These are phyloP conservation scores for Zymoseptoria pseudotritici DNA, from an alignment of 2,329 filamentous ascomycete genomes.

Conservation along the genomic window DNA sequence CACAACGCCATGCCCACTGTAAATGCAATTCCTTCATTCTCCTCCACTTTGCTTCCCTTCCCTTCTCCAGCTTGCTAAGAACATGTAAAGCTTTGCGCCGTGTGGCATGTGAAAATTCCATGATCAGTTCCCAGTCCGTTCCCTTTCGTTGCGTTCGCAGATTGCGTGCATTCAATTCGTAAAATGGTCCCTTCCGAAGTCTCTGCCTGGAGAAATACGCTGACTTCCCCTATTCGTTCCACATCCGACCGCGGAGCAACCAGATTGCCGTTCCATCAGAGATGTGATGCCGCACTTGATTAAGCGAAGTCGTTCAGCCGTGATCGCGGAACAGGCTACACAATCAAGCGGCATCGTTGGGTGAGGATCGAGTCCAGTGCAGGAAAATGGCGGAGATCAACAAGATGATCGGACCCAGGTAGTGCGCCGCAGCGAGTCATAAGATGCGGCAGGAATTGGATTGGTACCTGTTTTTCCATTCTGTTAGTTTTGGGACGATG, in stretches of 20 bases:
- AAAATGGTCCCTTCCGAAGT: neutral
- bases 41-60: neutral
- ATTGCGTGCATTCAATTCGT: neutral
- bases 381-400: slow-evolving; percentile 23
- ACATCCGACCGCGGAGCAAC: too few species aligned
- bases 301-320: neutral
- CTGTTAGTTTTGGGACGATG: neutral
- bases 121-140: neutral
- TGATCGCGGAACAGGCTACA: neutral
- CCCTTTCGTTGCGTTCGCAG: neutral
- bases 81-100: neutral
- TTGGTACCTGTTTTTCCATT: slow-evolving; percentile 28
- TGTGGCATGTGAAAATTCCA: neutral
- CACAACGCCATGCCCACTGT: neutral
- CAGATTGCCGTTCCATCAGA: neutral
- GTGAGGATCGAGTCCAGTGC: slow-evolving; percentile 14
- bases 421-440: slow-evolving; percentile 31
- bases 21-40: neutral
- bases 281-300: neutral
- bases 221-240: too few species aligned
- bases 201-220: too few species aligned
- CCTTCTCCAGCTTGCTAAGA: neutral
- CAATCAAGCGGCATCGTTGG: neutral
- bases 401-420: slow-evolving; percentile 23
- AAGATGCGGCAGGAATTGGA: slow-evolving; percentile 35